phyloP scores from a whole-genome alignment of 495 filamentous ascomycete species.

The Parathielavia hyrcaniae region DNA sequence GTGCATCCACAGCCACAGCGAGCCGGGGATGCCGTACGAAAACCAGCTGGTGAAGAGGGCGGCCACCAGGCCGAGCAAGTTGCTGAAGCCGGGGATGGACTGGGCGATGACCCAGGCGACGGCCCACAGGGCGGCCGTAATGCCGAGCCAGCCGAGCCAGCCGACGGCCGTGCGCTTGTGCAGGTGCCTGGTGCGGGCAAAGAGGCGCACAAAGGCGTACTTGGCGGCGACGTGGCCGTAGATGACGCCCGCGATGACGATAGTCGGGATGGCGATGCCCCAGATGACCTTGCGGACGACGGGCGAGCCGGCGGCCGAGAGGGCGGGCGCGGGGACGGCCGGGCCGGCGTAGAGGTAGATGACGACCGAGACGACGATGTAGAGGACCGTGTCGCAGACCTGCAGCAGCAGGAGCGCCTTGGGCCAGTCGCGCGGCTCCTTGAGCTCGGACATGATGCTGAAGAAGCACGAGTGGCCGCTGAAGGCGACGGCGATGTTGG shows the following conservation, averaged over 20 bases:
- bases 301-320: slow-evolving; percentile 20
- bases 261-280: slow-evolving; percentile 61
- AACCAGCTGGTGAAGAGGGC: slow-evolving; percentile 49
- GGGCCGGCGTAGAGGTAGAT: slow-evolving; percentile 60
- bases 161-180: slow-evolving; percentile 14
- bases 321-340: slow-evolving; percentile 39
- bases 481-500: slow-evolving; percentile 24
- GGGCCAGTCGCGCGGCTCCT: slow-evolving; percentile 24
- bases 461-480: slow-evolving; percentile 27
- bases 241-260: slow-evolving; percentile 57
- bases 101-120: slow-evolving; percentile 55
- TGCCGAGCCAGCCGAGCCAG: slow-evolving; percentile 41
- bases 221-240: slow-evolving; percentile 47
- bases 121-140: slow-evolving; percentile 48
- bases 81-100: slow-evolving; percentile 55
- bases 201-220: slow-evolving; percentile 53
- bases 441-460: slow-evolving; percentile 22
- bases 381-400: slow-evolving; percentile 18
- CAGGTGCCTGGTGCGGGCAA: slow-evolving; percentile 29
- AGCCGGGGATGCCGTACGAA: slow-evolving; percentile 47
- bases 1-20: slow-evolving; percentile 51
- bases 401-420: slow-evolving; percentile 21
- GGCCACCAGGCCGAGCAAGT: slow-evolving; percentile 41
- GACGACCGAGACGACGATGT: slow-evolving; percentile 21
- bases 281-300: slow-evolving; percentile 53